Conservation (phyloP, 192 early-diverging fungal genomes). For the Jimgerdemannia lactiflua region DNA sequence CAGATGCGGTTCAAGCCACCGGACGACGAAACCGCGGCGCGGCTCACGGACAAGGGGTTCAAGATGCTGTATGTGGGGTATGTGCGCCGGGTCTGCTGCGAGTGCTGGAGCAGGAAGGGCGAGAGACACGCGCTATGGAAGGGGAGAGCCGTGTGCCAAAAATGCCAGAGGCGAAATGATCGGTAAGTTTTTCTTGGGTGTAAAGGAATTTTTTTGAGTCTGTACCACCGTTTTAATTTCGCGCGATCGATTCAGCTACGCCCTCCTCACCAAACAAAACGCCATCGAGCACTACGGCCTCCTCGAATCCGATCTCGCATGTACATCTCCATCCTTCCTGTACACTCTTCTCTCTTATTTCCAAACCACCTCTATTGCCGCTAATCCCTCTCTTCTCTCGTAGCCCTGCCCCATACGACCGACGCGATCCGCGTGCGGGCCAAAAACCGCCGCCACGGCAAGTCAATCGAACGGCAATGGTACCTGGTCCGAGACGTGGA, state of each 20-base stretch:
- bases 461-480: neutral
- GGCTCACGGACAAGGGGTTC: neutral
- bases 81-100: neutral
- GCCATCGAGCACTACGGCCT: neutral
- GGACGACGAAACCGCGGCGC: neutral
- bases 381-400: neutral
- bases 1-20: neutral
- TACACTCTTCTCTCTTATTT: neutral
- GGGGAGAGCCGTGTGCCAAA: neutral
- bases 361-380: no score
- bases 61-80: neutral
- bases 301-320: neutral
- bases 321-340: neutral
- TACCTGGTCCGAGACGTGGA: neutral
- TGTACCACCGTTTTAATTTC: neutral
- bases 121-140: neutral
- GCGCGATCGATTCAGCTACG: neutral
- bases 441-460: neutral
- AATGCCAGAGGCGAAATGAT: neutral
- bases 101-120: neutral
- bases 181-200: neutral
- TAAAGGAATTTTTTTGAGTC: neutral
- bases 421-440: neutral
- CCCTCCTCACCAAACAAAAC: neutral
- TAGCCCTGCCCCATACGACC: neutral